Evolutionary conservation across 2,329 filamentous ascomycete species (phyloP).

Genomic region (Torrubiella hemipterigena): DNA sequence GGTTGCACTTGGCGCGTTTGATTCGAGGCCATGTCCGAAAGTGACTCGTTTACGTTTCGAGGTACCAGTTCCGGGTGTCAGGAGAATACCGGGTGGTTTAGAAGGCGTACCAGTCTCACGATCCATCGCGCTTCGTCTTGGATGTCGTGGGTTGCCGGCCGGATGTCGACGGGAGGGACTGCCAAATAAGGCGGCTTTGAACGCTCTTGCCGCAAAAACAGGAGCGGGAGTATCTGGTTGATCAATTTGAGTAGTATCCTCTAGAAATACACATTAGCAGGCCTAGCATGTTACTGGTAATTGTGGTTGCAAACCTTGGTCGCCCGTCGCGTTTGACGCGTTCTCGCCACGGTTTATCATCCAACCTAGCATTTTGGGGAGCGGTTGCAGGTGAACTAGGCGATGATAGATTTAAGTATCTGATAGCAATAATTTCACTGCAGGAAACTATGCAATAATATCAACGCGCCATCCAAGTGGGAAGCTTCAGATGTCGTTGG

Average conservation of each 20-base stretch:
- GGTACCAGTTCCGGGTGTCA: constrained; percentile 52
- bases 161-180: constrained; percentile 33
- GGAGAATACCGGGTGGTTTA: constrained; percentile 45
- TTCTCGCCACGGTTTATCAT: constrained; percentile 36
- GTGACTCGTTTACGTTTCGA: constrained; percentile 53
- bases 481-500: no score
- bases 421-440: no score
- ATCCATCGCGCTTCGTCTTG: no score
- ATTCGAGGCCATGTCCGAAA: constrained; percentile 44
- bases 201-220: constrained; percentile 52
- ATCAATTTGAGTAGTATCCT: constrained; percentile 35
- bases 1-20: no score
- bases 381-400: no score
- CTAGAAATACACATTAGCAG: constrained; percentile 11
- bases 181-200: constrained; percentile 53
- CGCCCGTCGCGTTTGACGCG: constrained; percentile 20
- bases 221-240: constrained; percentile 54
- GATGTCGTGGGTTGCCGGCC: no score
- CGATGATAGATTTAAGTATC: no score
- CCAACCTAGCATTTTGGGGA: constrained; percentile 47
- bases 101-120: constrained; percentile 30
- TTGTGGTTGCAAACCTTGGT: constrained; percentile 18
- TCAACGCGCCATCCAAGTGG: no score
- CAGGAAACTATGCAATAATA: no score
- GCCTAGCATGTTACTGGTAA: no score